Conservation (phyloP, 192 early-diverging fungal genomes). For the Umbelopsis vinacea region DNA sequence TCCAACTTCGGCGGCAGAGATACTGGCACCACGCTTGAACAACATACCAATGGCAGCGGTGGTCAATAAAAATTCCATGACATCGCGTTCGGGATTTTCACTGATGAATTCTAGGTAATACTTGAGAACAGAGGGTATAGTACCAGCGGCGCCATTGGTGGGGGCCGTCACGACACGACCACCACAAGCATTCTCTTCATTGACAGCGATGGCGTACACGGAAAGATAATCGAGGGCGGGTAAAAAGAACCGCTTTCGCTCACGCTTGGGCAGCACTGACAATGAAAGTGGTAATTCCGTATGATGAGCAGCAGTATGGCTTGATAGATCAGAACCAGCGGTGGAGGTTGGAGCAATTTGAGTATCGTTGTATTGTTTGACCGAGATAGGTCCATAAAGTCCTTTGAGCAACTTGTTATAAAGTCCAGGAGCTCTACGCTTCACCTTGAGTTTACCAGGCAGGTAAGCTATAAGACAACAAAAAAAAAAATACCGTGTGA, state of each 20-base stretch:
- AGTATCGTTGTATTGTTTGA: constrained; percentile 37
- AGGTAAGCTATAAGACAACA: constrained; percentile 47
- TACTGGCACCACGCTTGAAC: constrained; percentile 93
- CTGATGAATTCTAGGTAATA: constrained; percentile 96
- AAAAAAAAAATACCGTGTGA: neutral
- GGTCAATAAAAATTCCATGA: constrained; percentile 92
- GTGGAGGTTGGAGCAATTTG: constrained; percentile 34
- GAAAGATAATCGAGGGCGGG: constrained; percentile 92
- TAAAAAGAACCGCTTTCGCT: constrained; percentile 60
- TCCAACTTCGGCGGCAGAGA: constrained; percentile 94
- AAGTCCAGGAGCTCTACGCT: constrained; percentile 84
- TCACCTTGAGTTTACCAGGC: constrained; percentile 82
- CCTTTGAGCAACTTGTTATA: constrained; percentile 87
- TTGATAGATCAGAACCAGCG: neutral
- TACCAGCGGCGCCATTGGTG: constrained; percentile 94
- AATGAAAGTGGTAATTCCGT: constrained; percentile 31
- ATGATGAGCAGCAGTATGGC: constrained; percentile 19
- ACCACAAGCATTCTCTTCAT: constrained; percentile 87
- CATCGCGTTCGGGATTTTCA: constrained; percentile 80
- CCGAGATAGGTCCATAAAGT: constrained; percentile 55
- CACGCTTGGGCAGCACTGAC: constrained; percentile 45
- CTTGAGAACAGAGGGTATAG: constrained; percentile 93
- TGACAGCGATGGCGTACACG: constrained; percentile 94
- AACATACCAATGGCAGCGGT: constrained; percentile 96
- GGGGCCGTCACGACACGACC: constrained; percentile 92